phyloP scores from a whole-genome alignment of 352 stramenopile species.

The Thalassiosira livingstoniorum region DNA sequence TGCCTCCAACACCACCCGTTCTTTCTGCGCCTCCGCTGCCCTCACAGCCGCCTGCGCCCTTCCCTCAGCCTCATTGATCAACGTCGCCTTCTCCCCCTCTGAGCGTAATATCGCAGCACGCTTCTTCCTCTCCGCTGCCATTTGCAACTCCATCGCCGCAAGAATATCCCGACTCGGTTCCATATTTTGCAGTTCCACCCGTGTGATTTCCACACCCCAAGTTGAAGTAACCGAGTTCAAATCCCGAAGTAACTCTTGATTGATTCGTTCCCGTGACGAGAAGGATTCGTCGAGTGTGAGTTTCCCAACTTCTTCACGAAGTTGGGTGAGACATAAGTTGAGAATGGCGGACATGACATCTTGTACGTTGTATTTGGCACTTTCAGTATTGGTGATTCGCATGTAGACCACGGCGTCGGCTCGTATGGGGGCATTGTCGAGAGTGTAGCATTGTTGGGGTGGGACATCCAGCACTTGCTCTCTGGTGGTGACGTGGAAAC shows the following conservation, averaged over 20 bases:
- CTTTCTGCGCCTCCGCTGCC: conserved; percentile 35
- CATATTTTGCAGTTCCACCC: conserved; percentile 59
- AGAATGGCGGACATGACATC: conserved; percentile 46
- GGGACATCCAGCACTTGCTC: conserved; percentile 62
- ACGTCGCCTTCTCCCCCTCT: conserved; percentile 40
- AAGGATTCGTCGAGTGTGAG: conserved; percentile 59
- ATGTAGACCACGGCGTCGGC: conserved; percentile 59
- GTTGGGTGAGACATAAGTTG: conserved; percentile 57
- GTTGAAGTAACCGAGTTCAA: conserved; percentile 40
- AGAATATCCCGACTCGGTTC: conserved; percentile 51
- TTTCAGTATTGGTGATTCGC: conserved; percentile 26
- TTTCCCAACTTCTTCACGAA: conserved; percentile 61
- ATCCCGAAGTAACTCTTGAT: conserved; percentile 44
- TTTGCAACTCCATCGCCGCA: conserved; percentile 63
- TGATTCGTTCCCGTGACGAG: conserved; percentile 54
- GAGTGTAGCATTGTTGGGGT: conserved; percentile 59
- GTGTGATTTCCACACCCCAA: conserved; percentile 57
- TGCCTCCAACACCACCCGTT: conserved; percentile 10
- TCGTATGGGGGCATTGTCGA: conserved; percentile 52
- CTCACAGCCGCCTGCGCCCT: conserved; percentile 24
- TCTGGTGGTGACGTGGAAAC: conserved; percentile 37
- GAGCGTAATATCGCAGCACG: conserved; percentile 50
- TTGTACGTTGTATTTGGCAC: conserved; percentile 44
- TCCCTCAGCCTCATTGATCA: conserved; percentile 59
- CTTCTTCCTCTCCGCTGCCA: conserved; percentile 60